Evolutionary conservation across 306 rosid genomes (phyloP).

Genomic region (Gastrolobium bilobum): DNA sequence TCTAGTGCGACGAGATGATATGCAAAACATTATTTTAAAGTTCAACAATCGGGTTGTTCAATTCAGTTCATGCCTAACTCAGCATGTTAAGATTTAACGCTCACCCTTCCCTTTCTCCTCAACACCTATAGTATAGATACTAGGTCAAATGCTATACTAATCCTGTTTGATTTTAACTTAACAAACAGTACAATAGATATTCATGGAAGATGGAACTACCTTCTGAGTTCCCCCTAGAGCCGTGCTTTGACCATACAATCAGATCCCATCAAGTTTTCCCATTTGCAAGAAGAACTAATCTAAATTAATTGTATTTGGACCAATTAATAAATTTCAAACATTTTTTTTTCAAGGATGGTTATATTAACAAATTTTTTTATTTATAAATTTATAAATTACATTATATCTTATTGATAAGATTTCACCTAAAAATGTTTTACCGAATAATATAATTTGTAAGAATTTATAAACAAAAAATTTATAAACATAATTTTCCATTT

Average conservation of each 20-base stretch:
- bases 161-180: conserved; percentile 13
- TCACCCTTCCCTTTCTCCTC: conserved; percentile 31
- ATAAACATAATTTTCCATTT: too few species aligned
- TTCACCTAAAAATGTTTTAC: too few species aligned
- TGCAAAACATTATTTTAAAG: not conserved
- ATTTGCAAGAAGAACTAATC: conserved; percentile 4
- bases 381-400: too few species aligned
- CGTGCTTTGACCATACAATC: conserved; percentile 52
- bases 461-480: too few species aligned
- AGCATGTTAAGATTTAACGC: conserved; percentile 36
- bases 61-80: conserved; percentile 46
- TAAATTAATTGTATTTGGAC: conserved; percentile 19
- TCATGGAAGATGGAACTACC: conserved; percentile 1
- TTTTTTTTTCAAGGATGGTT: too few species aligned
- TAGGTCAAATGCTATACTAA: conserved; percentile 51
- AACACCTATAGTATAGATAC: not conserved
- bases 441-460: too few species aligned
- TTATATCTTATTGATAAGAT: too few species aligned
- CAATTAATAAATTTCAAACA: conserved; percentile 33
- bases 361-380: too few species aligned
- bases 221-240: not conserved
- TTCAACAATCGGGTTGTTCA: conserved; percentile 21
- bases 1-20: not conserved
- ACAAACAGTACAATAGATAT: conserved; percentile 6
- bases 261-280: not conserved